phyloP scores from a whole-genome alignment of 2,329 filamentous ascomycete species.

The Colletotrichum sp. region DNA sequence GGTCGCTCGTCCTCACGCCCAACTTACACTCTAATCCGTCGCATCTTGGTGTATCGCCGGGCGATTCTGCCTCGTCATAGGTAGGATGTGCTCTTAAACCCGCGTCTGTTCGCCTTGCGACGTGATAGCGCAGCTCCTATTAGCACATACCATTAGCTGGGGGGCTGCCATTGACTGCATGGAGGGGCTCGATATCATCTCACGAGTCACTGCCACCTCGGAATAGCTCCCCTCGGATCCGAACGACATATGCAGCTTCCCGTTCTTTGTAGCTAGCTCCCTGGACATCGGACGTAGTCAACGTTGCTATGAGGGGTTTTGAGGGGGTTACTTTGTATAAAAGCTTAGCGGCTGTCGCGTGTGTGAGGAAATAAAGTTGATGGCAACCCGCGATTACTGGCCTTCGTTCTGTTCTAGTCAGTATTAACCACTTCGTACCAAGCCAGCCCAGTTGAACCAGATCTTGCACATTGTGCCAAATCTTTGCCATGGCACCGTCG shows the following conservation, averaged over 20 bases:
- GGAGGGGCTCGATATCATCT: background rate
- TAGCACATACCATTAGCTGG: constrained; percentile 13
- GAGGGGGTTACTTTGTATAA: background rate
- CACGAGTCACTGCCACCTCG: background rate
- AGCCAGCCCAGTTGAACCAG: background rate
- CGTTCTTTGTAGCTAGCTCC: background rate
- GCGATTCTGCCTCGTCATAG: background rate
- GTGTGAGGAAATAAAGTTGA: background rate
- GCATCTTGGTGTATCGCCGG: constrained; percentile 9
- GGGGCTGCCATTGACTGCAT: background rate
- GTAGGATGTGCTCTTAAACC: background rate
- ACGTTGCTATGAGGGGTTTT: background rate
- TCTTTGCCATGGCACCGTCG: constrained; percentile 25
- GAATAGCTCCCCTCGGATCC: background rate
- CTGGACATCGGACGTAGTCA: background rate
- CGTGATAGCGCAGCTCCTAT: background rate
- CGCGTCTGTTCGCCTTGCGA: background rate
- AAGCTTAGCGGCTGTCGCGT: background rate
- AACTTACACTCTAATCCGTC: constrained; percentile 13
- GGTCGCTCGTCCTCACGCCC: constrained; percentile 14
- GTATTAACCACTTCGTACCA: background rate
- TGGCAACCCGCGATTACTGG: background rate
- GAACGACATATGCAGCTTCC: background rate
- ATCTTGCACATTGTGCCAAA: background rate
- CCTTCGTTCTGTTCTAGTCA: background rate